Percentiles rank a stretch among this genome's conserved stretches.
phyloP scores from a whole-genome alignment of 768 basidiomycete genomes.

The Suillus subluteus region DNA sequence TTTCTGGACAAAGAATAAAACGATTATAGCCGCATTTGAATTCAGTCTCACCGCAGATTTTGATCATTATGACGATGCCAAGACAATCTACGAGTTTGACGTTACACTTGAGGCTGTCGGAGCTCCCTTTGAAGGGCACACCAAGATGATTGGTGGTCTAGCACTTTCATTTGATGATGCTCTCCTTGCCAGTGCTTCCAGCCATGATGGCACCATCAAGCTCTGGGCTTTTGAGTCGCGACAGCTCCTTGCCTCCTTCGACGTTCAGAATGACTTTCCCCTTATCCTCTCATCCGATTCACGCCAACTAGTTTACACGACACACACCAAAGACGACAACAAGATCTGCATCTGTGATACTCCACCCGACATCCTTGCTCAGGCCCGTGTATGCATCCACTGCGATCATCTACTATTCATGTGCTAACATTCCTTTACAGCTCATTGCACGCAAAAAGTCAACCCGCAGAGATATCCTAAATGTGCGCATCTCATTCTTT shows the following conservation, averaged over 20 bases:
- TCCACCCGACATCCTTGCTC: not conserved
- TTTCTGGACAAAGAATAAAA: not conserved
- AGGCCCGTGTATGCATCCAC: not conserved
- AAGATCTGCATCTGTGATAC: not conserved
- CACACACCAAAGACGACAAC: accelerated
- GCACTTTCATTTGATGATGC: not conserved
- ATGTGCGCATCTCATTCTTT: not conserved
- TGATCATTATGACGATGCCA: not conserved
- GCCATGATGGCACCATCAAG: not conserved
- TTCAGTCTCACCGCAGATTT: not conserved
- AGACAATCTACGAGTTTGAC: not conserved
- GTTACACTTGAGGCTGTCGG: not conserved
- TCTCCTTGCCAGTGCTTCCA: not conserved
- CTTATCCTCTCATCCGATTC: no score
- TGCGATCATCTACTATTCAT: not conserved
- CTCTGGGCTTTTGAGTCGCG: not conserved
- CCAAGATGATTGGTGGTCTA: not conserved
- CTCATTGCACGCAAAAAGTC: not conserved
- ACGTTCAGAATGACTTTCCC: slow-evolving; percentile 35
- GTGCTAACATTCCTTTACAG: not conserved
- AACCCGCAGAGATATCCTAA: not conserved
- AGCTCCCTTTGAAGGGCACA: not conserved
- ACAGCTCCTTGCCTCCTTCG: not conserved
- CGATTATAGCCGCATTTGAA: not conserved
- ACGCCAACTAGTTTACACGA: no score